Evolutionary conservation across 148 eudicot species (phyloP).

Genomic region (Fagopyrum homotropicum): DNA sequence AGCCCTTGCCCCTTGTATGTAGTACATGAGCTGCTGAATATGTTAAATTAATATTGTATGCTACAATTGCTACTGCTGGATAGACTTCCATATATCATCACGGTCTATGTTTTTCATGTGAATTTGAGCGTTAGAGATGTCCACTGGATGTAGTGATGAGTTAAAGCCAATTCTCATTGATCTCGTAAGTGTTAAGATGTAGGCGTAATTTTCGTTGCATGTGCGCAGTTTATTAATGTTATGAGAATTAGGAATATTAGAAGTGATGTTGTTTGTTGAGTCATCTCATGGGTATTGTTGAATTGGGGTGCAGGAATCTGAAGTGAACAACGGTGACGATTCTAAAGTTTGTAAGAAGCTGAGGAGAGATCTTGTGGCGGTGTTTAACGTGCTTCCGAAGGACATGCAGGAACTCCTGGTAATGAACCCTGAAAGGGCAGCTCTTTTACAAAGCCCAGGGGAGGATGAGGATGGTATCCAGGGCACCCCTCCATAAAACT

Average conservation of each 20-base stretch:
- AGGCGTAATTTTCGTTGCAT: background rate
- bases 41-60: background rate
- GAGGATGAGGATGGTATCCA: conserved; percentile 7
- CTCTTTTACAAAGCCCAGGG: conserved; percentile 30
- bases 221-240: background rate
- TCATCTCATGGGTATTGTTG: conserved; percentile 8
- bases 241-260: background rate
- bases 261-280: background rate
- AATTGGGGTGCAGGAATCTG: conserved; percentile 32
- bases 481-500: conserved; percentile 4
- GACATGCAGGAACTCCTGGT: conserved; percentile 76
- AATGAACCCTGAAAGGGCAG: conserved; percentile 69
- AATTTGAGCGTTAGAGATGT: background rate
- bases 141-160: background rate
- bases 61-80: background rate
- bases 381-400: conserved; percentile 63
- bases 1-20: background rate
- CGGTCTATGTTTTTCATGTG: background rate
- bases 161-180: background rate
- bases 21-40: background rate
- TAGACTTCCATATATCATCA: background rate
- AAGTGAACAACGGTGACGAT: conserved; percentile 13
- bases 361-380: conserved; percentile 64
- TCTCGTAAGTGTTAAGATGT: background rate
- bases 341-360: conserved; percentile 39